Conservation (phyloP, 164 flowering plant species). For the Aristolochia fimbriata region DNA sequence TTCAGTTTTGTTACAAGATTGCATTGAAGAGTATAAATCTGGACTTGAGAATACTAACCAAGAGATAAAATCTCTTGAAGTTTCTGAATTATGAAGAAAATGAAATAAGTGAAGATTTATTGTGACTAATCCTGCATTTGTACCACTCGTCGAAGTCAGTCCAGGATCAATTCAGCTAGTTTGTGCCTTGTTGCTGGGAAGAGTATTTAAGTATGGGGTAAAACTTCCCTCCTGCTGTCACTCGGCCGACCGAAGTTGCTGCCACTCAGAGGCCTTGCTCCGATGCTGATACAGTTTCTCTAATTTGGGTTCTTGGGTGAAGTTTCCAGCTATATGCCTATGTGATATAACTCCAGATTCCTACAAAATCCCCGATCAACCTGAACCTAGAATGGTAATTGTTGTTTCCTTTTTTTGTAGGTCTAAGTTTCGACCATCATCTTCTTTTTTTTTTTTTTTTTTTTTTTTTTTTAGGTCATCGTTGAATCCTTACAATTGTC, state of each 20-base stretch:
- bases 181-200: too few relatives aligned
- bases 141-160: too few relatives aligned
- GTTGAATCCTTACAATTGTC: too few relatives aligned
- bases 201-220: too few relatives aligned
- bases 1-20: constrained; percentile 33
- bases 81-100: constrained; percentile 9
- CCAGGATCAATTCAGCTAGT: too few relatives aligned
- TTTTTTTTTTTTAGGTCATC: too few relatives aligned
- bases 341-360: constrained; percentile 4
- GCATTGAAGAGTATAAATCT: constrained; percentile 26
- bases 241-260: constrained; percentile 19
- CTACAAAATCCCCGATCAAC: constrained; percentile 4
- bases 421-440: too few relatives aligned
- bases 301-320: not conserved
- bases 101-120: not conserved
- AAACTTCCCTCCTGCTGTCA: constrained; percentile 3
- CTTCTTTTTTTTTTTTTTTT: too few relatives aligned
- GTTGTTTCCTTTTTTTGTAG: not conserved
- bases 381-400: constrained; percentile 4
- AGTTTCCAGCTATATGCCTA: constrained; percentile 7
- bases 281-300: not conserved
- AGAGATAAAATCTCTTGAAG: constrained; percentile 8
- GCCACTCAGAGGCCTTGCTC: constrained; percentile 9
- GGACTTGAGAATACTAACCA: constrained; percentile 5
- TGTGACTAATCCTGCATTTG: not conserved